A percentile compares a stretch with the other conserved stretches of the same genome.
Conservation (phyloP, 2,329 filamentous ascomycete species). For the Fusarium sacchari region DNA sequence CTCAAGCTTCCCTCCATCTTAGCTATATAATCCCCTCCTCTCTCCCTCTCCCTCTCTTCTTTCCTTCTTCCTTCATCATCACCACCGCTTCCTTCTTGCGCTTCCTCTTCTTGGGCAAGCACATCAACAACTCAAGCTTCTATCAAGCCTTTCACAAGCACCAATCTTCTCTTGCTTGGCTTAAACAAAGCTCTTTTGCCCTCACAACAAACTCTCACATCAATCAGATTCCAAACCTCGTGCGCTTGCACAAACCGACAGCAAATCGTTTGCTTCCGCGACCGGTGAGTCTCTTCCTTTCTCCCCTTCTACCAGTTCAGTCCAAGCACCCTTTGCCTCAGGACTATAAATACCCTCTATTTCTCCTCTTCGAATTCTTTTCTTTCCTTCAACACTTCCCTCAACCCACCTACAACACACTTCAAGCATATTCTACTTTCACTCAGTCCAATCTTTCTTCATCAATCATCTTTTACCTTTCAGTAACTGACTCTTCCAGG, state of each 20-base stretch:
- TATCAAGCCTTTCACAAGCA: not conserved
- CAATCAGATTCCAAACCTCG: slow-evolving; percentile 8
- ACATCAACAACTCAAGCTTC: not conserved
- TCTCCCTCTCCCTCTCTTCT: slow-evolving; percentile 5
- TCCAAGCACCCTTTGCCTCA: not conserved
- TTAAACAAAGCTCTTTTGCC: not conserved
- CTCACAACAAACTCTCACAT: slow-evolving; percentile 9
- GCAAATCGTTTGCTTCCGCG: not conserved
- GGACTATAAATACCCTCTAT: not conserved
- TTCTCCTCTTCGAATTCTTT: not conserved
- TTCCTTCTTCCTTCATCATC: slow-evolving; percentile 24
- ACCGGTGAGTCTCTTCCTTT: slow-evolving; percentile 16
- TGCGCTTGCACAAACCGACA: not conserved
- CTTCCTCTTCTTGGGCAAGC: slow-evolving; percentile 16
- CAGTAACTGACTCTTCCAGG: slow-evolving; percentile 8
- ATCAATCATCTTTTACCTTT: not conserved
- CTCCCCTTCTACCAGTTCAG: not conserved
- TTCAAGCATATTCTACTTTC: not conserved
- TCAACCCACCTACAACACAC: not conserved
- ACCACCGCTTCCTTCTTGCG: not conserved
- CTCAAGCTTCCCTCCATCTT: not conserved
- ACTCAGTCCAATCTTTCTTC: not conserved
- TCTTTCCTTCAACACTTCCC: not conserved
- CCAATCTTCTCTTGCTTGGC: not conserved
- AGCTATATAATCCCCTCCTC: slow-evolving; percentile 7